A percentile compares a stretch with the other conserved stretches of the same genome.
Conservation (phyloP, 441 rosid genomes). For the Bruguiera hainesii region DNA sequence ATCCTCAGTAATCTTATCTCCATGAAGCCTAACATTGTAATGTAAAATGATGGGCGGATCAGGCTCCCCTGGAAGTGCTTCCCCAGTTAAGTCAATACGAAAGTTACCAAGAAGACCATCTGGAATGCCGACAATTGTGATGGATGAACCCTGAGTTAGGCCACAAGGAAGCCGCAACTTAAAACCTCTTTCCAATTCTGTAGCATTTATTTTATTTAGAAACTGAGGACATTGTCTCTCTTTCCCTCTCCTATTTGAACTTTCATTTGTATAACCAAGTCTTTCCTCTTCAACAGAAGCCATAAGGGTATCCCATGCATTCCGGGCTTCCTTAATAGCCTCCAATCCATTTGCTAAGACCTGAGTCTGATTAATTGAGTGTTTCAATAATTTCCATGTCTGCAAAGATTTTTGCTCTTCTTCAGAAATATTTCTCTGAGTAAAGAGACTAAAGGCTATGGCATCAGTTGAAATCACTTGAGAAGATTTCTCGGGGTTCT, state of each 20-base stretch:
- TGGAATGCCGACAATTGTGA: conserved; percentile 86
- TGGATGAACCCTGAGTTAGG: conserved; percentile 89
- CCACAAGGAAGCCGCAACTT: conserved; percentile 85
- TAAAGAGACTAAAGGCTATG: conserved; percentile 52
- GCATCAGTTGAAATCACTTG: conserved; percentile 56
- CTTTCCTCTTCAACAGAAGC: conserved; percentile 61
- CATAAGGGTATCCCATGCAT: conserved; percentile 81
- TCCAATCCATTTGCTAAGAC: conserved; percentile 68
- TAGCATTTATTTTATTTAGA: conserved; percentile 74
- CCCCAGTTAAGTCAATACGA: conserved; percentile 83
- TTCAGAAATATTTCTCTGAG: conserved; percentile 51
- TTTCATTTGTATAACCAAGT: conserved; percentile 42
- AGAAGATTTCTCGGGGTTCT: conserved; percentile 51
- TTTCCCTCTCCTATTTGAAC: conserved; percentile 41
- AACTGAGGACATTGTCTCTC: conserved; percentile 90
- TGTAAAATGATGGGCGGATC: conserved; percentile 93
- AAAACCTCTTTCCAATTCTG: conserved; percentile 42
- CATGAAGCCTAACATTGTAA: conserved; percentile 92
- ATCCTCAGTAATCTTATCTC: conserved; percentile 90
- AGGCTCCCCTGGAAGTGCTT: conserved; percentile 95
- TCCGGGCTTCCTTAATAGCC: conserved; percentile 90
- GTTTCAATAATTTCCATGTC: conserved; percentile 67
- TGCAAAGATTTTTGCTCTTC: conserved; percentile 63
- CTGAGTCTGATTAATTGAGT: conserved; percentile 63
- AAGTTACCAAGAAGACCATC: conserved; percentile 86